Evolutionary conservation across 2,329 filamentous ascomycete species (phyloP).

Genomic region (Chaetomium olivaceum): DNA sequence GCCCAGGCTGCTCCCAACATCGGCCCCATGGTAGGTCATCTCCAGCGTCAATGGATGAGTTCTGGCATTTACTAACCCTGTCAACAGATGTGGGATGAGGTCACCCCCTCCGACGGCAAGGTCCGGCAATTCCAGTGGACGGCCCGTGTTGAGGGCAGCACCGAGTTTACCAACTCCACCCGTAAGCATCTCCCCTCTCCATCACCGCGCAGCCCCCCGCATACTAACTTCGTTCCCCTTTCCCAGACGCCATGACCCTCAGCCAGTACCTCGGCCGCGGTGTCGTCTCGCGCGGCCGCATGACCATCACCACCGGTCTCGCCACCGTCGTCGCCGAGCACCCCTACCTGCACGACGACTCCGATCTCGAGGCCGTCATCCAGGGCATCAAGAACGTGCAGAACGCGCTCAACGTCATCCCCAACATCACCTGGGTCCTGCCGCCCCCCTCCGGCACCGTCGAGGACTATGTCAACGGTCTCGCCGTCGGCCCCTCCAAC

Average conservation of each 20-base stretch:
- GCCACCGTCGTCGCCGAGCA: constrained; percentile 58
- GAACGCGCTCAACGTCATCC: constrained; percentile 53
- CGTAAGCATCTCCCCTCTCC: constrained; percentile 22
- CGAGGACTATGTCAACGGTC: constrained; percentile 56
- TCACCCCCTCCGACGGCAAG: constrained; percentile 58
- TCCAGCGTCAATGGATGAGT: not conserved
- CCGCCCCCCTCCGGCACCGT: constrained; percentile 54
- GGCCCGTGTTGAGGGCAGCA: constrained; percentile 36
- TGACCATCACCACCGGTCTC: constrained; percentile 60
- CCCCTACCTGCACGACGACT: constrained; percentile 60
- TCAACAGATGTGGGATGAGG: constrained; percentile 53
- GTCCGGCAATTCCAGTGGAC: constrained; percentile 67
- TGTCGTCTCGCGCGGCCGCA: constrained; percentile 59
- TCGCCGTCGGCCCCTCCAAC: constrained; percentile 44
- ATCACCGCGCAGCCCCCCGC: not conserved
- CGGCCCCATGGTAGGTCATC: constrained; percentile 49
- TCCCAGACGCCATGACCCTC: constrained; percentile 52
- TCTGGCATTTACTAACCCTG: constrained; percentile 18
- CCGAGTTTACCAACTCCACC: constrained; percentile 33
- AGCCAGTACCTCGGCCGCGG: constrained; percentile 66
- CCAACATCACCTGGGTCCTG: constrained; percentile 57
- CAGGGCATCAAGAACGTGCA: constrained; percentile 63
- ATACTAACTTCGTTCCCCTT: constrained; percentile 14
- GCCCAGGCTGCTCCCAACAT: constrained; percentile 68
- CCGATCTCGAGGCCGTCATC: constrained; percentile 65